Base-by-base conservation (phyloP, 768 basidiomycete genomes). In the Leccinum subgranulosum region DNA sequence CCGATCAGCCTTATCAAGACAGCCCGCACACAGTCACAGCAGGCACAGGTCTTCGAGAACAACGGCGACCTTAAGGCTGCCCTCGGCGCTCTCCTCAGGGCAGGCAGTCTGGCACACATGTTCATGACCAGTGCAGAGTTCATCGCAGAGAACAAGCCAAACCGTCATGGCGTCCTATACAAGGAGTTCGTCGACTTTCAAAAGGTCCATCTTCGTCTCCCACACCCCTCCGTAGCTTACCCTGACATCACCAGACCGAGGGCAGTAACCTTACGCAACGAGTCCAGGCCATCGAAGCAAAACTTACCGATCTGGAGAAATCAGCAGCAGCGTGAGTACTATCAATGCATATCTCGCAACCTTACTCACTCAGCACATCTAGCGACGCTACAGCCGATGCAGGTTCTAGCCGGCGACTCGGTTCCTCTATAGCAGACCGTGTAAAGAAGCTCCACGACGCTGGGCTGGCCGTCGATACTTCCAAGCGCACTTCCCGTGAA, bases 381-480 rank as follows among this genome's bases (percentile, higher is more conserved):
- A 71, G 65, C 51, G 54, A 57, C 31, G 53, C 54, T 25, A 54
- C 45, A 34, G 11, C 60, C 31, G 60, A 63, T 46, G 77, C 57
- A 29, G 79, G 74, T 36, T 70, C 78, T 15, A 75, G 76, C 43
- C 72, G 63, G 53, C 79, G 79, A 58, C 64, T 81, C 3, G 86
- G 84, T n/a, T 84, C 79, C 6, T 86, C 84, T 51, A 91, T 96
- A 57, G 88, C 88, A 25, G 92, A 93, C 74, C 83, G 94, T 51
- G 80, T 94, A 74, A 84, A 81, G 62, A 84, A 88, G 15, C 73
- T 96, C 19, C 81, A 87, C 67, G 84, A 83, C 58, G 85, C 82
- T 49, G 94, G 94, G 1, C 72, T 94, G 66, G 75, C 79, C 11
- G 79, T 85, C 17, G 77, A 79, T 27, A 75, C 79, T 15, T 72